Conservation (phyloP, 2,329 filamentous ascomycete genomes). For the Drechslerella coelobrocha region DNA sequence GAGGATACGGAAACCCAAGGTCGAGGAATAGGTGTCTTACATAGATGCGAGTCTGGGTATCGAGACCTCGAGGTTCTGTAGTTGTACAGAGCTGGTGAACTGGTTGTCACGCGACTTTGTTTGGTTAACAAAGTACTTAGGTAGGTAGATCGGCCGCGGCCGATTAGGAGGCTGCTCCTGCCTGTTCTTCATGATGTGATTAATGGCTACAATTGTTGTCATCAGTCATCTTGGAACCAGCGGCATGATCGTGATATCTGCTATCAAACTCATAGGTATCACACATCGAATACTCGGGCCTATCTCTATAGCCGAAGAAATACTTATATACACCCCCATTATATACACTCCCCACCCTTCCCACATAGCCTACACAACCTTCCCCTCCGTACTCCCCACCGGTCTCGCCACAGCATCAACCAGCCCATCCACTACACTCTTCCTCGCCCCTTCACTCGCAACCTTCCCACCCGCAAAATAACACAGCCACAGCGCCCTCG, state of each 20-base stretch:
- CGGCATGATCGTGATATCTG: neutral
- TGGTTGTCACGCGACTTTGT: too few species aligned
- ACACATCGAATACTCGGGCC: neutral
- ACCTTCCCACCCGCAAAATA: constrained; percentile 88
- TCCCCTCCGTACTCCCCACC: constrained; percentile 82
- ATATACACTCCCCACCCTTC: neutral
- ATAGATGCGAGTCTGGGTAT: too few species aligned
- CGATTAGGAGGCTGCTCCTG: too few species aligned
- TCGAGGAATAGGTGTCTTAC: too few species aligned
- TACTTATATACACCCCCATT: neutral
- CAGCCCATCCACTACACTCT: constrained; percentile 83
- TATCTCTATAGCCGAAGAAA: neutral
- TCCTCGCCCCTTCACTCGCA: constrained; percentile 79
- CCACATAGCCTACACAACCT: constrained; percentile 69
- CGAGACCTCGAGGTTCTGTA: too few species aligned
- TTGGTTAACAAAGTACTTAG: too few species aligned
- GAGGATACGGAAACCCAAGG: too few species aligned
- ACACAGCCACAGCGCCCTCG: constrained; percentile 83
- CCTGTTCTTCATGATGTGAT: too few species aligned
- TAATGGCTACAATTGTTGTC: neutral
- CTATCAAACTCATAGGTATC: too few species aligned
- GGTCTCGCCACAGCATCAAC: constrained; percentile 88
- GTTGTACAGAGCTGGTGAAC: too few species aligned
- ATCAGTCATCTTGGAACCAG: neutral
- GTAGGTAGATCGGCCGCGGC: too few species aligned